Evolutionary conservation across 192 early-diverging fungal genomes (phyloP).

Genomic region (Glomus cerebriforme): DNA sequence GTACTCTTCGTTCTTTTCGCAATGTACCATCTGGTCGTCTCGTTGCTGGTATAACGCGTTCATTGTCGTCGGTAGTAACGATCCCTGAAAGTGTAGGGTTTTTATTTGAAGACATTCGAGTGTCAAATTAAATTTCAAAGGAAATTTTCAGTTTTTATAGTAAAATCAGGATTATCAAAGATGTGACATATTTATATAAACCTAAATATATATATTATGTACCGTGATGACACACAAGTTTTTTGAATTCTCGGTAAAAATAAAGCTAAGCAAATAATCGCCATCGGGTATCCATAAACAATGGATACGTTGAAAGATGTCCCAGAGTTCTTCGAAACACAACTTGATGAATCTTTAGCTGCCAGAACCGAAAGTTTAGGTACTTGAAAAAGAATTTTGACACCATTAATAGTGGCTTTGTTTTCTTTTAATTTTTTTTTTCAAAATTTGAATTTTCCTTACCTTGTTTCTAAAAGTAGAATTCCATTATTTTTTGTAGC

Average conservation of each 20-base stretch:
- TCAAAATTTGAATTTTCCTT: not conserved
- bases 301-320: slow-evolving; percentile 78
- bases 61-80: slow-evolving; percentile 37
- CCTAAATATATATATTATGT: not conserved
- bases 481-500: slow-evolving; percentile 45
- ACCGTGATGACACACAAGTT: too few species aligned
- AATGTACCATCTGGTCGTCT: slow-evolving; percentile 69
- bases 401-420: not conserved
- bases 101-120: not conserved
- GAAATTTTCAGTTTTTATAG: not conserved
- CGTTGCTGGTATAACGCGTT: slow-evolving; percentile 61
- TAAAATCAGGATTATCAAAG: not conserved
- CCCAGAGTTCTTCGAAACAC: slow-evolving; percentile 96
- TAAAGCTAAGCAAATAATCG: not conserved
- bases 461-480: not conserved
- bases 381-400: slow-evolving; percentile 43
- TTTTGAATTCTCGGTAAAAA: not conserved
- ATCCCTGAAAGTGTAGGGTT: slow-evolving; percentile 16
- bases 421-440: not conserved
- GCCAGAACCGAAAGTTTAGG: slow-evolving; percentile 90
- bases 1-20: slow-evolving; percentile 69
- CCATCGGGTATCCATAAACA: slow-evolving; percentile 26
- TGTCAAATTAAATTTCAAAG: not conserved
- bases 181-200: not conserved
- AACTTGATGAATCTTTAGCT: slow-evolving; percentile 83